phyloP scores from a whole-genome alignment of 2,329 filamentous ascomycete genomes.

The Fusarium newnesense region DNA sequence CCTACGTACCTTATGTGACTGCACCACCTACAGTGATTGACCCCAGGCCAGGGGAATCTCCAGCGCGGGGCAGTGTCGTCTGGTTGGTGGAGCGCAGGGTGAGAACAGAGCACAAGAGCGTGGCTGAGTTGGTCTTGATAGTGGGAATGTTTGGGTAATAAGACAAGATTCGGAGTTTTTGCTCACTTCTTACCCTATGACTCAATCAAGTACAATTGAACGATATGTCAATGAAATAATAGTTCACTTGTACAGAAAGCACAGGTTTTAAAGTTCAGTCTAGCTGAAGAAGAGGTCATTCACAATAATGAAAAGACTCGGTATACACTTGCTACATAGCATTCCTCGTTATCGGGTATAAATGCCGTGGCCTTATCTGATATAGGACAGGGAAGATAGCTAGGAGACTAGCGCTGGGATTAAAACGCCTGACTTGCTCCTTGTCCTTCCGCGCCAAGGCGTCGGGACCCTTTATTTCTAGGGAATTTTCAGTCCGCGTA shows the following conservation, averaged over 20 bases:
- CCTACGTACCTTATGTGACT: neutral
- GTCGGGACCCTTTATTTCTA: conserved; percentile 9
- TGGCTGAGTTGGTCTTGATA: conserved; percentile 32
- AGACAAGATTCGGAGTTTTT: conserved; percentile 3
- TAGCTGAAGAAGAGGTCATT: neutral
- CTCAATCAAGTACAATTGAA: neutral
- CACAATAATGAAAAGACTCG: conserved; percentile 5
- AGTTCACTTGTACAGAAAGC: neutral
- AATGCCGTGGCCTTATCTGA: conserved; percentile 19
- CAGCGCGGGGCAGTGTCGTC: conserved; percentile 37
- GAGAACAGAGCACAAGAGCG: conserved; percentile 23
- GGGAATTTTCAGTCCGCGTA: conserved; percentile 15
- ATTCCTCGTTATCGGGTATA: conserved; percentile 17
- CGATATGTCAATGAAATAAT: neutral
- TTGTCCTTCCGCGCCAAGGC: conserved; percentile 23
- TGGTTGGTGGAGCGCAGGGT: conserved; percentile 30
- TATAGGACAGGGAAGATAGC: conserved; percentile 18
- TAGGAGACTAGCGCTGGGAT: conserved; percentile 4
- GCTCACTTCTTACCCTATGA: neutral
- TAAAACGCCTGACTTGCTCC: conserved; percentile 25
- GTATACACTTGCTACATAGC: neutral
- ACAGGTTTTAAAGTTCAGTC: neutral
- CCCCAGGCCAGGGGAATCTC: conserved; percentile 21
- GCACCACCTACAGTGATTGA: neutral
- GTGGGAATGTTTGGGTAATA: conserved; percentile 8